These are phyloP conservation scores for Fragaria iinumae DNA, from an alignment of 306 rosid species.

Conservation along the genomic window DNA sequence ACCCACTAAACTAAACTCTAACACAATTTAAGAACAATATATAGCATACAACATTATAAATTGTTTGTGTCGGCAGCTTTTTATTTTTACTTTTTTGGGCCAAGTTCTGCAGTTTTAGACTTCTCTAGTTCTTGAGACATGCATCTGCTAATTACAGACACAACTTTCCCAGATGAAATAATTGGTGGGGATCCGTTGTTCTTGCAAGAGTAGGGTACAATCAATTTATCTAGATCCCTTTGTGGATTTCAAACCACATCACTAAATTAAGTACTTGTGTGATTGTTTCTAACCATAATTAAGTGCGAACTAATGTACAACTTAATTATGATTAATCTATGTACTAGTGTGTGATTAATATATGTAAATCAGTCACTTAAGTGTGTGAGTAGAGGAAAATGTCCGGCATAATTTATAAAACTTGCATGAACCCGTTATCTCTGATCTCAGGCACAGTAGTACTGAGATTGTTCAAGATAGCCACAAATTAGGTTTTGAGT, in stretches of 20 bases:
- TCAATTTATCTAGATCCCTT: not conserved
- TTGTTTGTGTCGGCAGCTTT: not conserved
- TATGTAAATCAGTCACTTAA: not conserved
- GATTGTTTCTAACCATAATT: not conserved
- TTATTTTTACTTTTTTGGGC: not conserved
- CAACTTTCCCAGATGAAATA: not conserved
- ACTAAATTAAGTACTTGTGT: not conserved
- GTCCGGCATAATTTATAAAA: not conserved
- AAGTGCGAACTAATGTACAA: not conserved
- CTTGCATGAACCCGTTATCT: no score
- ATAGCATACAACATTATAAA: not conserved
- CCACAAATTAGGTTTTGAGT: no score
- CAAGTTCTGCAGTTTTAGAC: not conserved
- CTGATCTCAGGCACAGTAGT: no score
- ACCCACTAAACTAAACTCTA: not conserved
- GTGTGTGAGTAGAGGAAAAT: not conserved
- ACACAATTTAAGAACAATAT: no score
- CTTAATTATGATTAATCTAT: not conserved
- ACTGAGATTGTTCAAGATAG: no score
- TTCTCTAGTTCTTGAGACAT: not conserved
- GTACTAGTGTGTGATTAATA: not conserved
- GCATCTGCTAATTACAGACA: no score
- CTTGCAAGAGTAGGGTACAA: not conserved
- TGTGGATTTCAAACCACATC: not conserved
- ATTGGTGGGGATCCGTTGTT: not conserved